Evolutionary conservation across 208 protist species (phyloP).

Genomic region (Acanthamoeba lenticulata): DNA sequence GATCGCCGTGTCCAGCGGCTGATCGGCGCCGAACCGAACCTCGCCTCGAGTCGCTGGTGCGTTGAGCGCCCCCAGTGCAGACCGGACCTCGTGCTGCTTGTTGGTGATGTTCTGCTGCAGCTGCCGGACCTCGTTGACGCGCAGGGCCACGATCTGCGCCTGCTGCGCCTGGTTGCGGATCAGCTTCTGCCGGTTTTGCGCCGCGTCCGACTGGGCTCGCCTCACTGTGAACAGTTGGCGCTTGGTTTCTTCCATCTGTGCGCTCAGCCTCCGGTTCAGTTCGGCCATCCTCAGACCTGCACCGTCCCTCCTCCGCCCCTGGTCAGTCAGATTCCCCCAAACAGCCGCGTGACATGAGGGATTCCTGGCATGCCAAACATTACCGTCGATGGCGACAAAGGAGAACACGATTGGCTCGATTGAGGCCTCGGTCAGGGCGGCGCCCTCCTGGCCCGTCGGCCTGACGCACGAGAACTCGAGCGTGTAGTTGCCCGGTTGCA

Average conservation of each 20-base stretch:
- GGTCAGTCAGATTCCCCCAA: no score
- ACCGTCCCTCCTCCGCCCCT: no score
- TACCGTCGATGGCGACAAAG: not conserved
- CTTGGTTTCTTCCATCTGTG: not conserved
- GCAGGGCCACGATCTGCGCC: not conserved
- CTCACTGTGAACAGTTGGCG: not conserved
- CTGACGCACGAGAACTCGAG: not conserved
- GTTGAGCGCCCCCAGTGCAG: not conserved
- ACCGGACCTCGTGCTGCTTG: not conserved
- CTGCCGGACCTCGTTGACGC: not conserved
- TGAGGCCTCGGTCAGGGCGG: no score
- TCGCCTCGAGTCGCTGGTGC: not conserved
- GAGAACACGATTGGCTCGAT: not conserved
- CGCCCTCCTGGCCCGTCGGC: no score
- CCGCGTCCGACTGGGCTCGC: not conserved
- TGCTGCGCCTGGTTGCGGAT: not conserved
- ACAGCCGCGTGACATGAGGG: no score
- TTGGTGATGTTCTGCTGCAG: not conserved
- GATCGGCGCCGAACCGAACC: not conserved
- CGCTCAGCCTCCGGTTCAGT: not conserved
- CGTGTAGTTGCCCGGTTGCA: not conserved
- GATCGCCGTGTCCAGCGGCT: not conserved
- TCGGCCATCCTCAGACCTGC: not conserved
- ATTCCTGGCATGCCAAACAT: no score
- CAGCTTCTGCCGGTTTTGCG: not conserved